Conservation (phyloP, 441 rosid species). For the Kokia cookei region DNA sequence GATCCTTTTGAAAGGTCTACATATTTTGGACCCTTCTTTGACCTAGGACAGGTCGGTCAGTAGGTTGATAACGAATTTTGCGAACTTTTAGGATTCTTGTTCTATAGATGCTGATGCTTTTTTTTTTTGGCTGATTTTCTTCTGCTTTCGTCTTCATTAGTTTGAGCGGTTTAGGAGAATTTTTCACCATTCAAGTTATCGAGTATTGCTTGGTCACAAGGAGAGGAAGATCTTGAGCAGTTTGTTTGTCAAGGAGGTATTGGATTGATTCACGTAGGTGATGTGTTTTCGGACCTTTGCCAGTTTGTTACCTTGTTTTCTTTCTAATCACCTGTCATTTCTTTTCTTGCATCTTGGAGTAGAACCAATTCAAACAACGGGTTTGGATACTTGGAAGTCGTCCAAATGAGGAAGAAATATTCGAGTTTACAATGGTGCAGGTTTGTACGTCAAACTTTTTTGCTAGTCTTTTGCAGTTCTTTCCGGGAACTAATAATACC, state of each 20-base stretch:
- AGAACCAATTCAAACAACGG: conserved; percentile 79
- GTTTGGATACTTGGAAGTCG: conserved; percentile 81
- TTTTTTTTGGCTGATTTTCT: neutral
- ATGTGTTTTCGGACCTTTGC: neutral
- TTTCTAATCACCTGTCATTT: neutral
- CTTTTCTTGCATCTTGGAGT: conserved; percentile 4
- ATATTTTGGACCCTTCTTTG: conserved; percentile 88
- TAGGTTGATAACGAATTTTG: conserved; percentile 1
- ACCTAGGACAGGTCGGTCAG: conserved; percentile 76
- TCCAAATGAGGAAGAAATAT: conserved; percentile 83
- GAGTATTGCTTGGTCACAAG: conserved; percentile 82
- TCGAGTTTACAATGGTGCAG: conserved; percentile 90
- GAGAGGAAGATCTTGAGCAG: conserved; percentile 76
- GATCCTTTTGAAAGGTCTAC: conserved; percentile 93
- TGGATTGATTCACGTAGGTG: neutral
- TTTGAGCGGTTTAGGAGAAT: conserved; percentile 90
- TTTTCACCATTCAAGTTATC: conserved; percentile 87
- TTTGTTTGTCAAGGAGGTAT: conserved; percentile 76
- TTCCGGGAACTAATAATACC: neutral
- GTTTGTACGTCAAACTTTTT: conserved; percentile 21
- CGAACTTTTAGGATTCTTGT: conserved; percentile 1
- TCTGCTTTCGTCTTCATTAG: conserved; percentile 21
- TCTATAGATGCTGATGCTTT: neutral
- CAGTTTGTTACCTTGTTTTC: neutral
- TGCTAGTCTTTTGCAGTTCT: neutral